These are phyloP conservation scores for Bjerkandera adusta DNA, from an alignment of 1,284 basidiomycete genomes.

Conservation along the genomic window DNA sequence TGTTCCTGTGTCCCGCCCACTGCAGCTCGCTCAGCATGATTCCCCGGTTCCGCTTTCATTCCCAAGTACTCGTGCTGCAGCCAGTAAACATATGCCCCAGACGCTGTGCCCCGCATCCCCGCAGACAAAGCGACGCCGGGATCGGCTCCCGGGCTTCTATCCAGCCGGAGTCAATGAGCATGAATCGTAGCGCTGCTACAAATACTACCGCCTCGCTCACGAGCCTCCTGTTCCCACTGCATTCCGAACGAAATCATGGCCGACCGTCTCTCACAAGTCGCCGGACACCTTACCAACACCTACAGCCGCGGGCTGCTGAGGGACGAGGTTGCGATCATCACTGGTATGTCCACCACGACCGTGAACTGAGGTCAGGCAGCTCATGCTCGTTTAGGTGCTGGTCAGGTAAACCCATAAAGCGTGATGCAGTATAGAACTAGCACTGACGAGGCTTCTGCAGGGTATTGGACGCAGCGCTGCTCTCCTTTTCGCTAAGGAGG, in stretches of 20 bases:
- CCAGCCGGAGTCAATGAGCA: slow-evolving; percentile 14
- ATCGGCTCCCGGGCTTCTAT: slow-evolving; percentile 2
- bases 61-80: background rate
- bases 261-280: slow-evolving; percentile 66
- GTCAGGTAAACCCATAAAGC: slow-evolving; percentile 49
- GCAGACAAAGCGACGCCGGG: slow-evolving; percentile 3
- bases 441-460: slow-evolving; percentile 32
- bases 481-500: slow-evolving; percentile 79
- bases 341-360: slow-evolving; percentile 45
- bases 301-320: slow-evolving; percentile 63
- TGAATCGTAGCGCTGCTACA: slow-evolving; percentile 18
- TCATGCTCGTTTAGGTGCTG: slow-evolving; percentile 51
- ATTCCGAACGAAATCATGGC: slow-evolving; percentile 42
- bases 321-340: slow-evolving; percentile 84
- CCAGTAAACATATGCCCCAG: no score
- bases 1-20: background rate
- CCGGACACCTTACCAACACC: slow-evolving; percentile 63
- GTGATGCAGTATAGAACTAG: background rate
- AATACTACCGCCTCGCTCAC: slow-evolving; percentile 12
- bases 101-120: no score
- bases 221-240: slow-evolving; percentile 12
- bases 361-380: background rate
- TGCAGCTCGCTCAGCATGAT: background rate
- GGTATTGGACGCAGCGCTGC: slow-evolving; percentile 78
- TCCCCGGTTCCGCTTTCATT: background rate